Evolutionary conservation across 805 yeast species (phyloP), one percentile per base, ranked within the genome.

Genomic region (Ogataea polymorpha): DNA sequence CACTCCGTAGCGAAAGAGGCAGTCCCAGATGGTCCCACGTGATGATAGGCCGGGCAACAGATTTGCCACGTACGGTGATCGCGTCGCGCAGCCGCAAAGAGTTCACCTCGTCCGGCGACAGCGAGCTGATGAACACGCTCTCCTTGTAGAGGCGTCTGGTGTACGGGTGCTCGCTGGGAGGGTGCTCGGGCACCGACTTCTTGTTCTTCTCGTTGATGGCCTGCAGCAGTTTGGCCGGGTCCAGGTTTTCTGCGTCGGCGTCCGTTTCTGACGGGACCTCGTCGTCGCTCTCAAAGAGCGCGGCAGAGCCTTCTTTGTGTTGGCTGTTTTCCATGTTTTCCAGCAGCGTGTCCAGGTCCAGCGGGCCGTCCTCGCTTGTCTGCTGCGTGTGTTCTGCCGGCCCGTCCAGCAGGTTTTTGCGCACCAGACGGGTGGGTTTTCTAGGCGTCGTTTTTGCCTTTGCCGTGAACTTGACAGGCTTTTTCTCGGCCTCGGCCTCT

Each of bases 11-110:
- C 1, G 72, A 68, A 0, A 77, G 63, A 0, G 95, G 82, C 1
- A 93, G 67, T 0, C 96, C 96, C 41, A 89, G 66, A 46, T 87
- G 91, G 3, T 84, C 70, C 95, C 97, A 91, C 40, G 77, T 75
- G 29, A 71, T 54, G 0, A 88, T 76, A 0, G 97, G 96, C 18
- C 70, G 68, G 1, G 83, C 80, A 30, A 77, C 72, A 29, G 67
- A 58, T 0, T 53, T 46, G 0, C 95, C 95, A 36, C 75, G 62
- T 2, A 86, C 78, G 35, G 75, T 75, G 23, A 88, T 80, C n/a
- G 83, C 82, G 45, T 80, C 89, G 31, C 79, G 54, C 12, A 71
- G 51, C 34, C 93, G 61, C 6, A 82, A 54, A 6, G 68, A 70
- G 2, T 70, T 71, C 1, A 82, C 79, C 36, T 86, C 89, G 27